These are phyloP conservation scores for Phaeosphaeriaceae sp. DNA, from an alignment of 2,329 filamentous ascomycete genomes.

Conservation along the genomic window DNA sequence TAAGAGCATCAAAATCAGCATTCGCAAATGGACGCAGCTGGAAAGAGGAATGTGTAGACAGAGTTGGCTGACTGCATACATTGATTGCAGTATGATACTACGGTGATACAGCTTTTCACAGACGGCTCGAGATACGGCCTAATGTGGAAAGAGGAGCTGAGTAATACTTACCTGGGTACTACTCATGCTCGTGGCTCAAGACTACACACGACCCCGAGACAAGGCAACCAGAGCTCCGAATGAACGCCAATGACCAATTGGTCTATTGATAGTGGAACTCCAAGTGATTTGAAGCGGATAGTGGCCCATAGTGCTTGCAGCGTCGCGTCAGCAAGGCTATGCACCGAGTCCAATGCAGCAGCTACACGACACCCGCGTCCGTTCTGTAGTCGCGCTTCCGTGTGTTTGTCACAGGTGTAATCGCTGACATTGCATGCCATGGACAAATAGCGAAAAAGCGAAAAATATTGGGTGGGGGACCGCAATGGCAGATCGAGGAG, in stretches of 20 bases:
- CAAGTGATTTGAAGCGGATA: not conserved
- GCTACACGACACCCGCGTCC: not conserved
- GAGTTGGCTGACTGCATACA: not conserved
- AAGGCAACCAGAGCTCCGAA: not conserved
- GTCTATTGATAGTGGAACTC: slow-evolving; percentile 1
- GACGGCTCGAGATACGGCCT: not conserved
- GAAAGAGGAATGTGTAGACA: not conserved
- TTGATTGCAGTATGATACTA: not conserved
- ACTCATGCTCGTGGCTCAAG: not conserved
- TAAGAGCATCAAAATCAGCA: not conserved
- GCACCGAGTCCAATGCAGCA: not conserved
- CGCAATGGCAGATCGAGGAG: not conserved
- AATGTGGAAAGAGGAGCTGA: slow-evolving; percentile 12
- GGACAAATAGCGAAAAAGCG: not conserved
- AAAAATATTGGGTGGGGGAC: not conserved
- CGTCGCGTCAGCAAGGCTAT: not conserved
- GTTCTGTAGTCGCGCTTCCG: not conserved
- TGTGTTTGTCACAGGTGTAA: slow-evolving; percentile 31
- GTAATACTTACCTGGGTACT: slow-evolving; percentile 15
- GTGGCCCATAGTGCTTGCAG: not conserved
- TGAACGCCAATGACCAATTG: not conserved
- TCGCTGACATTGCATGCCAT: slow-evolving; percentile 36
- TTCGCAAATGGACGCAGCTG: not conserved
- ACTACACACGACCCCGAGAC: not conserved
- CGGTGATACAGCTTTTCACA: not conserved